Evolutionary conservation across 495 filamentous ascomycete genomes (phyloP), one percentile per base, ranked within the genome.

Genomic region (Penicillium maclennaniae): DNA sequence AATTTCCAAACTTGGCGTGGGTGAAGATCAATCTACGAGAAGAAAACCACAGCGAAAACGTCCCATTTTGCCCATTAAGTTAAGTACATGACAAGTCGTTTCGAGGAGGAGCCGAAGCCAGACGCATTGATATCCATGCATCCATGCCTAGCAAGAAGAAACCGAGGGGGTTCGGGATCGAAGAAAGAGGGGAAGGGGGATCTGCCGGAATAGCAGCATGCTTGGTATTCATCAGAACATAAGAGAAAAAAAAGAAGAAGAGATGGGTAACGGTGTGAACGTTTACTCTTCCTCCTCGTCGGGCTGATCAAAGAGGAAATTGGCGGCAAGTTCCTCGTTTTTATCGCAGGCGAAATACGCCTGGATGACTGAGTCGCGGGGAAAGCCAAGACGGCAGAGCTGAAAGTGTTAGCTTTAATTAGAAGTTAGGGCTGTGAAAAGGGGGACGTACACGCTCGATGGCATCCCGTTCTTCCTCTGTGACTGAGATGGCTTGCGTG

Each of bases 291-390:
- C 87, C 31, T 87, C 86, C 26, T 97, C 93, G 53, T 93, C 90
- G 1, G 92, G 91, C 68, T 97, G 90, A 58, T 98, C 93, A 64
- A 98, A 98, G 47, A 98, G 78, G 72, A 97, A 97, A 66, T 98
- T 98, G 27, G 93, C 93, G 4, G 93, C 92, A 34, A 97, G 77
- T 68, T 98, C 93, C 71, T 98, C 93, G 69, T 98, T 97, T 79
- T 97, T 98, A 72, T 98, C 93, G 69, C 93, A 98, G 7, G 93
- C 93, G 68, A 98, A 97, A 75, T 97, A 98, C 12, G 93, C 93
- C 75, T 98, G 93, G 66, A 98, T 96, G 40, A 92, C 95, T 58
- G 87, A 81, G 61, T 97, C 92, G 26, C 92, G 86, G 47, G 91
- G 83, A 69, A 98, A 98, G 10, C 93, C 93, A 26, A 98, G 83